Conservation (phyloP, 1,284 basidiomycete species). For the Rhodotorula sp. region DNA sequence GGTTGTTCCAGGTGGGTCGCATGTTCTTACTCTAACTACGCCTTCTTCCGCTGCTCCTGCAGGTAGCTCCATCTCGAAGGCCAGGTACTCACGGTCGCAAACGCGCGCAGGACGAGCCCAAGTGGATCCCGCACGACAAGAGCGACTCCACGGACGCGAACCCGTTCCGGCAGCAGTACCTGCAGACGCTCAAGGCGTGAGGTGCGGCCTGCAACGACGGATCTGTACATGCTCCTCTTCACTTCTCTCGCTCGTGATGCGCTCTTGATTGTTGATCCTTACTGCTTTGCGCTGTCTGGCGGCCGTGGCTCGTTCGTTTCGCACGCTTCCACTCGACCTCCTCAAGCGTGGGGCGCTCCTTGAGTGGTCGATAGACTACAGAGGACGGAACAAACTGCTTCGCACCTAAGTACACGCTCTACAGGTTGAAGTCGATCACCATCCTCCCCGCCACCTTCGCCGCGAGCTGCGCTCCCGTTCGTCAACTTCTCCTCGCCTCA, state of each 20-base stretch:
- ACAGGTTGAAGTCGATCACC: constrained; percentile 44
- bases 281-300: too few species aligned
- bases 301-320: too few species aligned
- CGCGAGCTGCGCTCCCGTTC: constrained; percentile 1
- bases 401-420: background rate
- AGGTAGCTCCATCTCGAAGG: too few species aligned
- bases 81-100: background rate
- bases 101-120: constrained; percentile 71
- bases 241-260: background rate
- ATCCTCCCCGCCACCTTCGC: constrained; percentile 47
- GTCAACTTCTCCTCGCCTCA: background rate
- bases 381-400: background rate
- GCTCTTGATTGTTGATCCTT: background rate
- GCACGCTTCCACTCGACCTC: too few species aligned
- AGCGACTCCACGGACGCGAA: constrained; percentile 64
- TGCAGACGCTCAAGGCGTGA: constrained; percentile 29
- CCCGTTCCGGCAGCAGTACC: constrained; percentile 63
- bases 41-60: too few species aligned
- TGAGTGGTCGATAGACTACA: too few species aligned
- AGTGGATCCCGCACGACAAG: constrained; percentile 76
- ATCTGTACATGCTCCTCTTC: background rate
- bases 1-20: constrained; percentile 71
- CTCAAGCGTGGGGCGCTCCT: too few species aligned
- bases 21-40: too few species aligned
- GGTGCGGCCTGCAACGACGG: background rate